Conservation (phyloP, 768 basidiomycete species). For the Leccinum truebloodii region DNA sequence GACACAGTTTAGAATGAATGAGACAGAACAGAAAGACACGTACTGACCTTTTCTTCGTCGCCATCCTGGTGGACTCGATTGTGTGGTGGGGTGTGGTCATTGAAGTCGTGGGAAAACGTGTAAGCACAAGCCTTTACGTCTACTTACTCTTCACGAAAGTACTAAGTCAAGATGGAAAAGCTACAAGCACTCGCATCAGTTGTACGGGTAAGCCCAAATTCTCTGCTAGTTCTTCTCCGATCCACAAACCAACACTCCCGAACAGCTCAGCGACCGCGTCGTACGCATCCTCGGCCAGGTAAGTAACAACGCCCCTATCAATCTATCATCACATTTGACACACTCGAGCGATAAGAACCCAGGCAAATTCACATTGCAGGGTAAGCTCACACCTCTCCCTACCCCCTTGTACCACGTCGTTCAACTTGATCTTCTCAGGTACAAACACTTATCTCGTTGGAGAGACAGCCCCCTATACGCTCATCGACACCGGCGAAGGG, state of each 20-base stretch:
- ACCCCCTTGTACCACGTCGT: too few species aligned
- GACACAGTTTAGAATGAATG: background rate
- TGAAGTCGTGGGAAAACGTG: background rate
- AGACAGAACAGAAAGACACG: background rate
- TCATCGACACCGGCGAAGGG: conserved; percentile 86
- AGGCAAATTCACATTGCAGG: conserved; percentile 86
- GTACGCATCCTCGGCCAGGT: conserved; percentile 79
- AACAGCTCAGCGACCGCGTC: conserved; percentile 67
- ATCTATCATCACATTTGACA: background rate
- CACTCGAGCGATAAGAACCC: conserved; percentile 59
- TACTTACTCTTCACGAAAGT: conserved; percentile 16
- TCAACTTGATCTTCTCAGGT: conserved; percentile 43
- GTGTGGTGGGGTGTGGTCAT: background rate
- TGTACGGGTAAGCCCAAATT: conserved; percentile 44
- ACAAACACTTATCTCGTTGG: conserved; percentile 92
- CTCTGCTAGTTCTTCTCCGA: background rate
- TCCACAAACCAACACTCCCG: background rate
- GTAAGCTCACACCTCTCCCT: conserved; percentile 32
- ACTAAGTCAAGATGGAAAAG: conserved; percentile 43
- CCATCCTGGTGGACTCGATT: conserved; percentile 33
- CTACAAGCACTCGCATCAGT: conserved; percentile 54
- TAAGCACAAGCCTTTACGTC: too few species aligned
- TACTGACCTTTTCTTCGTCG: conserved; percentile 48
- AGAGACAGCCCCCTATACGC: conserved; percentile 63
- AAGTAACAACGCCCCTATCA: background rate